A percentile compares a stretch with the other conserved stretches of the same genome.
Conservation (phyloP, 177 flowering plant genomes). For the Tripterygium wilfordii region DNA sequence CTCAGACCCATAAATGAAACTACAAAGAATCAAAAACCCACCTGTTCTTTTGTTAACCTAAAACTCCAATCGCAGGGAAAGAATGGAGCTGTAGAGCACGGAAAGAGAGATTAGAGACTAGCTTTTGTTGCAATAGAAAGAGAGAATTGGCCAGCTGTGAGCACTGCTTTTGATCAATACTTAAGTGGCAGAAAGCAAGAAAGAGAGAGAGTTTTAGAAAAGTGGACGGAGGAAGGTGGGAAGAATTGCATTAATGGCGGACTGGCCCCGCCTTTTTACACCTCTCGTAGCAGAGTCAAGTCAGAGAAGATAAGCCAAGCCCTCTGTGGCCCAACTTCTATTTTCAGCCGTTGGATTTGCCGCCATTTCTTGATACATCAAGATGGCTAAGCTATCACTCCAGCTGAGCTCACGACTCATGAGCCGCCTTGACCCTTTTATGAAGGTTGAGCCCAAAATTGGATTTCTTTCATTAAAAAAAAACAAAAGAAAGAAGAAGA, state of each 20-base stretch:
- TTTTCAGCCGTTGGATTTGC: conserved; percentile 1
- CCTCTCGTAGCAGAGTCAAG: conserved; percentile 1
- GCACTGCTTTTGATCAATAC: not conserved
- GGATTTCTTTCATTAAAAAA: no score
- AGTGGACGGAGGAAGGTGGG: conserved; percentile 11
- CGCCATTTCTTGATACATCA: no score
- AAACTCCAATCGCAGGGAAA: not conserved
- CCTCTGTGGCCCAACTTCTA: not conserved
- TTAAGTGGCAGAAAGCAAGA: not conserved
- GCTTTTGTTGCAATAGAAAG: conserved; percentile 2
- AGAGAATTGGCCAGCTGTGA: conserved; percentile 15
- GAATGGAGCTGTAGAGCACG: not conserved
- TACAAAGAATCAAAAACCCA: not conserved
- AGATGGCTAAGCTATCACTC: no score
- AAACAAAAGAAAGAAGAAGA: no score
- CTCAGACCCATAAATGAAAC: conserved; percentile 1
- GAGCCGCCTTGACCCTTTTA: no score
- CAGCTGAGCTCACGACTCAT: no score
- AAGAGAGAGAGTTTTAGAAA: conserved; percentile 10
- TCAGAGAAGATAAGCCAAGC: conserved; percentile 13
- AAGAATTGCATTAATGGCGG: conserved; percentile 36
- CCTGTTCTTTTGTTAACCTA: not conserved
- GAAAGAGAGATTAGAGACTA: not conserved
- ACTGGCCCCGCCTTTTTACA: conserved; percentile 10
- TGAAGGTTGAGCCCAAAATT: no score